These are phyloP conservation scores for Hypoxylon trugodes DNA, from an alignment of 495 filamentous ascomycete genomes.

Conservation along the genomic window DNA sequence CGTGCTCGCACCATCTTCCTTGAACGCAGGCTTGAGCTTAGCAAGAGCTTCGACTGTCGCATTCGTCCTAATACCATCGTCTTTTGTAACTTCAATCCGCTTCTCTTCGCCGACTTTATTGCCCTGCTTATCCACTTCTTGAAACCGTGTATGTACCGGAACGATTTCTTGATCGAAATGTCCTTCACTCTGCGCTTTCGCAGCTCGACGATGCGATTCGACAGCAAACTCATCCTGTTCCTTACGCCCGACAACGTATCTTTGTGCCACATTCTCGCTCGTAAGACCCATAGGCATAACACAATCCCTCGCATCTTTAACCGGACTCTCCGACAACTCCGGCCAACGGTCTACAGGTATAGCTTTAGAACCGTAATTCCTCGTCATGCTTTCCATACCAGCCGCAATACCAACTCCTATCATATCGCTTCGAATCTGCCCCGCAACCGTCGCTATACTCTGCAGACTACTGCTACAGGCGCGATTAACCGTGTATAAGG, in stretches of 20 bases:
- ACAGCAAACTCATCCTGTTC: constrained; percentile 89
- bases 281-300: constrained; percentile 95
- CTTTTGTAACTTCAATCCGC: constrained; percentile 67
- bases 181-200: constrained; percentile 71
- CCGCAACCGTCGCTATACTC: constrained; percentile 73
- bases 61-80: constrained; percentile 81
- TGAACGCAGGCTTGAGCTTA: constrained; percentile 86
- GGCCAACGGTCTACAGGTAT: constrained; percentile 86
- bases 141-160: constrained; percentile 70
- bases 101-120: constrained; percentile 61
- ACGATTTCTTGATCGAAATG: constrained; percentile 82
- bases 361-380: constrained; percentile 83
- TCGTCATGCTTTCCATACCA: constrained; percentile 93
- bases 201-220: constrained; percentile 74
- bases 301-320: constrained; percentile 80
- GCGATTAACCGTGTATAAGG: constrained; percentile 86
- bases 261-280: constrained; percentile 84
- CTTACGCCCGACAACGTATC: constrained; percentile 74
- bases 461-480: constrained; percentile 83
- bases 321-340: constrained; percentile 67
- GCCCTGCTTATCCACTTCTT: constrained; percentile 69
- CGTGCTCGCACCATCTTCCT: constrained; percentile 73
- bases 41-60: constrained; percentile 74
- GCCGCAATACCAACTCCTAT: constrained; percentile 85
- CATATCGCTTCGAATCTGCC: constrained; percentile 73